phyloP scores from a whole-genome alignment of 495 filamentous ascomycete genomes.

The Trichoderma orchidacearum region DNA sequence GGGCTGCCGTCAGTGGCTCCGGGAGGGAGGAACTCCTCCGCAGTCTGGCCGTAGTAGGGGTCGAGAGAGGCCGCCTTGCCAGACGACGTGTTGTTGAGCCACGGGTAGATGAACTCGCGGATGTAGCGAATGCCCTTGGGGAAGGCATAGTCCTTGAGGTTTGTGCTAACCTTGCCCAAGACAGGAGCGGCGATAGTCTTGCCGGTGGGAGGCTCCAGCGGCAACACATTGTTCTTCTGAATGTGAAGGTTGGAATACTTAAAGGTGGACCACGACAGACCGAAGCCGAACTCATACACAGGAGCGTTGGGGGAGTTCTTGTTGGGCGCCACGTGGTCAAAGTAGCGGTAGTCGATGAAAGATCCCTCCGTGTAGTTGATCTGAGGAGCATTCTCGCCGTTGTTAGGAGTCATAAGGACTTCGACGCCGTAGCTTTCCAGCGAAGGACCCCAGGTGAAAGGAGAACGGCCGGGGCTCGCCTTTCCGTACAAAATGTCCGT shows the following conservation, averaged over 20 bases:
- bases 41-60: conserved; percentile 49
- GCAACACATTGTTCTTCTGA: conserved; percentile 26
- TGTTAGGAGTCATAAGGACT: conserved; percentile 63
- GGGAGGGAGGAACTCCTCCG: conserved; percentile 51
- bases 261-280: conserved; percentile 82
- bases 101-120: conserved; percentile 73
- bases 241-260: conserved; percentile 63
- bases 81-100: conserved; percentile 64
- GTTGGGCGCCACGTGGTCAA: conserved; percentile 46
- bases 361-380: conserved; percentile 71
- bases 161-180: conserved; percentile 51
- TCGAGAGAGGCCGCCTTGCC: conserved; percentile 45
- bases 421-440: conserved; percentile 63
- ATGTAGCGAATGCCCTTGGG: conserved; percentile 44
- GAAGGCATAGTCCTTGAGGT: conserved; percentile 58
- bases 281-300: conserved; percentile 85
- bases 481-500: conserved; percentile 83
- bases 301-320: conserved; percentile 28
- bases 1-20: conserved; percentile 49
- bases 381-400: conserved; percentile 58
- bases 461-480: conserved; percentile 76
- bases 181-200: conserved; percentile 51
- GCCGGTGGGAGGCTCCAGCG: conserved; percentile 57
- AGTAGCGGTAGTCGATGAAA: conserved; percentile 88
- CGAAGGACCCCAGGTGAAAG: conserved; percentile 75